phyloP scores from a whole-genome alignment of 306 rosid genomes.

The Crataegus laevigata region DNA sequence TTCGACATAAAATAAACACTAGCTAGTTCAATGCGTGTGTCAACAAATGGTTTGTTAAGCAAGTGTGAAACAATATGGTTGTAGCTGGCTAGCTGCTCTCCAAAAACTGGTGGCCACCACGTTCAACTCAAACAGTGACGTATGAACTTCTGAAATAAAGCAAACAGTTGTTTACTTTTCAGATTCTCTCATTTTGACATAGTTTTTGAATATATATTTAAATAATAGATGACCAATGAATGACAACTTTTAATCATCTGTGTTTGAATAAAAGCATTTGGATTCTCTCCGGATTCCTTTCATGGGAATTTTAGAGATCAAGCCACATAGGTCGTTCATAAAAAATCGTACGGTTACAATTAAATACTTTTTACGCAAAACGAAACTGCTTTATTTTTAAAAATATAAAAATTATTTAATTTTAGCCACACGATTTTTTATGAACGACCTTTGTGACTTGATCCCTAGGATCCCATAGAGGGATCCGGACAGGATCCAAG shows the following conservation, averaged over 20 bases:
- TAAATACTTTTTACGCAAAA: too few species aligned
- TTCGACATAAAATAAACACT: too few species aligned
- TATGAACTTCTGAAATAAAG: not conserved
- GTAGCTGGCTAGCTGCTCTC: not conserved
- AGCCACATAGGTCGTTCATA: too few species aligned
- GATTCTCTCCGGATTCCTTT: too few species aligned
- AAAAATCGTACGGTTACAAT: too few species aligned
- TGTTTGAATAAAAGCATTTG: not conserved
- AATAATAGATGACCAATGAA: not conserved
- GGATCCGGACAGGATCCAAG: too few species aligned
- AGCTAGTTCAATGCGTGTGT: not conserved
- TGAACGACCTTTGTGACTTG: too few species aligned
- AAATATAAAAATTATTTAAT: too few species aligned
- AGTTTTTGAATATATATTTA: not conserved
- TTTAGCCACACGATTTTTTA: too few species aligned
- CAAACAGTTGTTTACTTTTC: not conserved
- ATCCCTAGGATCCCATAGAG: too few species aligned
- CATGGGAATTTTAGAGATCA: too few species aligned
- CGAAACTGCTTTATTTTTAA: too few species aligned
- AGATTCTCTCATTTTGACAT: not conserved
- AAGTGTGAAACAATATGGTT: not conserved
- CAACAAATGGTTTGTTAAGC: not conserved
- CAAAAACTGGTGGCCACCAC: not conserved
- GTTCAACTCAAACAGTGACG: not conserved
- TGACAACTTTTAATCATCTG: not conserved